These are phyloP conservation scores for Fusarium chuoi DNA, from an alignment of 2,329 filamentous ascomycete genomes.

Conservation along the genomic window DNA sequence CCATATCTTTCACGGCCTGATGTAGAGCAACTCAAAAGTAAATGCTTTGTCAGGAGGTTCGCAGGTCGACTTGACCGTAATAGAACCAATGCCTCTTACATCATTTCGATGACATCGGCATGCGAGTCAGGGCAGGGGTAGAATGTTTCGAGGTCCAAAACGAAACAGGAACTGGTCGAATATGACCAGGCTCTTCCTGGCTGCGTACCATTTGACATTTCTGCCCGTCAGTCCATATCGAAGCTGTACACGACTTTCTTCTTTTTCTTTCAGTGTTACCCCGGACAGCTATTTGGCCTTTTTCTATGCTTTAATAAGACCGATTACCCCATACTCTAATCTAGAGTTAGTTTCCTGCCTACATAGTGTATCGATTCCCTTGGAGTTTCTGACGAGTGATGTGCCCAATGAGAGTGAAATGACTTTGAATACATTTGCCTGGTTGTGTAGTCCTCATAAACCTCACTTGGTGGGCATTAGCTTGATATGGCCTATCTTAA, in stretches of 20 bases:
- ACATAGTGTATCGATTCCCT: conserved; percentile 40
- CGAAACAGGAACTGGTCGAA: conserved; percentile 1
- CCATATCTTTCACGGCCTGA: conserved; percentile 46
- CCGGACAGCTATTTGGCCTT: conserved; percentile 50
- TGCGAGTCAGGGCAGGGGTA: conserved; percentile 38
- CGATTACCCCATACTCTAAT: conserved; percentile 48
- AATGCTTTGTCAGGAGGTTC: conserved; percentile 38
- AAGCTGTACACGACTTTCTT: conserved; percentile 46
- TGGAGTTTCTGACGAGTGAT: conserved; percentile 34
- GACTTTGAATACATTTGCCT: neutral
- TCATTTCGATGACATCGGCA: conserved; percentile 33
- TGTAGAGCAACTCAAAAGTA: conserved; percentile 44
- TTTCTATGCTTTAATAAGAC: conserved; percentile 54
- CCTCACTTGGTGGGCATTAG: neutral
- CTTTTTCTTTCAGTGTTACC: conserved; percentile 52
- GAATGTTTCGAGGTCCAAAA: conserved; percentile 3
- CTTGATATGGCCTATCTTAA: neutral
- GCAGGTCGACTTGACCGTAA: conserved; percentile 24
- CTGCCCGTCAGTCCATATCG: conserved; percentile 20
- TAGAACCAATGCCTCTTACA: conserved; percentile 33
- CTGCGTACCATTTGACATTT: neutral
- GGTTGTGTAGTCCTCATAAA: neutral
- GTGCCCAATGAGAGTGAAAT: neutral
- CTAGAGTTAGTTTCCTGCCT: conserved; percentile 47
- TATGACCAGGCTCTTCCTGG: conserved; percentile 19